phyloP scores from a whole-genome alignment of 2,329 filamentous ascomycete genomes.

The Xylaria sp. region DNA sequence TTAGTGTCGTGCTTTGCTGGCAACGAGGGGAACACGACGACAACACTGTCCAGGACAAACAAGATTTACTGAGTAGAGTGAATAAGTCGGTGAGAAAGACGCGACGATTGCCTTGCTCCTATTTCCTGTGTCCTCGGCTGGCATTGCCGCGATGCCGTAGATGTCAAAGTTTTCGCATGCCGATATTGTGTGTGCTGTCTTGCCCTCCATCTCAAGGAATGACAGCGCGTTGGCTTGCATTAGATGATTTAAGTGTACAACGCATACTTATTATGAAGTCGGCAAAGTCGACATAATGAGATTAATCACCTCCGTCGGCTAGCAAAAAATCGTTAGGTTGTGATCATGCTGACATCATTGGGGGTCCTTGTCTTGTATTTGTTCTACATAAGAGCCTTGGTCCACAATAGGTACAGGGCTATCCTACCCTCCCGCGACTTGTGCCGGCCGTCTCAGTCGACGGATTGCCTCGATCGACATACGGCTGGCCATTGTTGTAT shows the following conservation, averaged over 20 bases:
- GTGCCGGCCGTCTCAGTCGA: conserved; percentile 8
- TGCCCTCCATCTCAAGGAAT: conserved; percentile 33
- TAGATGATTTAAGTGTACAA: conserved; percentile 26
- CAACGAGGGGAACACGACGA: conserved; percentile 24
- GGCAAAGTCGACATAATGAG: conserved; percentile 19
- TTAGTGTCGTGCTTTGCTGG: conserved; percentile 36
- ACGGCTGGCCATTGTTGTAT: background rate
- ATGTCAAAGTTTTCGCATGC: conserved; percentile 22
- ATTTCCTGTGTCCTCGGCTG: conserved; percentile 17
- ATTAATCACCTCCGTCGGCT: conserved; percentile 18
- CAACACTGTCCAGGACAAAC: background rate
- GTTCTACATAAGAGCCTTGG: conserved; percentile 14
- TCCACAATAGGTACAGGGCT: conserved; percentile 7
- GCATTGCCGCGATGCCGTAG: conserved; percentile 23
- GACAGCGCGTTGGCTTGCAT: conserved; percentile 29
- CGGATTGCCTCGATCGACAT: conserved; percentile 6
- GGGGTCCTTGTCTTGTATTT: conserved; percentile 12
- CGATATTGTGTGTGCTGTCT: conserved; percentile 32
- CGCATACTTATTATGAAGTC: conserved; percentile 22
- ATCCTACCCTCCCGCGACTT: conserved; percentile 3
- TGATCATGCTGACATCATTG: conserved; percentile 20
- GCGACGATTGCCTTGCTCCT: conserved; percentile 12
- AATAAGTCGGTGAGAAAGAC: conserved; percentile 25
- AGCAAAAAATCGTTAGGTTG: conserved; percentile 12
- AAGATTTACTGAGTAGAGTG: background rate